Evolutionary conservation across 192 early-diverging fungal species (phyloP).

Genomic region (Geranomyces michiganensis): DNA sequence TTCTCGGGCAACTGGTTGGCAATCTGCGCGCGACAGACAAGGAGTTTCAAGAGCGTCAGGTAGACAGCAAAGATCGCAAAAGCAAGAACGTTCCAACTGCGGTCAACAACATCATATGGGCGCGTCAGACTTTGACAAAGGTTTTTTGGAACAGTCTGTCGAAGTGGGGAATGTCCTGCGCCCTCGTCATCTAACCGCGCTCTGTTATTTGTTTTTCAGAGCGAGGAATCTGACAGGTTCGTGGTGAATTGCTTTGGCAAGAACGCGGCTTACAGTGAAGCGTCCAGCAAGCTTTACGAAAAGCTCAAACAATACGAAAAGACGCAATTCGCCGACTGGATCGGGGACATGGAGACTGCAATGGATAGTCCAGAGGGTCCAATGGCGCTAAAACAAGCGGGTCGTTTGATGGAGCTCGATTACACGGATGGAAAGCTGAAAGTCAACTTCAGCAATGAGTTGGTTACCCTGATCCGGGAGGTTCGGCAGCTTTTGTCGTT

Average conservation of each 20-base stretch:
- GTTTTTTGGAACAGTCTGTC: slow-evolving; percentile 3
- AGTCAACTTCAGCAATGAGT: slow-evolving; percentile 55
- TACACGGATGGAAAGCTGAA: slow-evolving; percentile 46
- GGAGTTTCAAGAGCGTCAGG: slow-evolving; percentile 38
- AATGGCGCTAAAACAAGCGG: slow-evolving; percentile 29
- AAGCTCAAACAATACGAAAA: slow-evolving; percentile 45
- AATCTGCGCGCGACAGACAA: slow-evolving; percentile 31
- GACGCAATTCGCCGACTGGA: slow-evolving; percentile 51
- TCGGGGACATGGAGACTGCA: slow-evolving; percentile 33
- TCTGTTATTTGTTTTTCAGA: slow-evolving; percentile 25
- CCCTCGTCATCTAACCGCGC: too few species aligned
- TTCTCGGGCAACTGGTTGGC: slow-evolving; percentile 44
- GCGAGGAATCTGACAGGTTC: slow-evolving; percentile 44
- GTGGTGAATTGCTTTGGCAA: slow-evolving; percentile 37
- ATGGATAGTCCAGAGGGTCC: slow-evolving; percentile 32
- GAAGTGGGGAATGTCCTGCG: too few species aligned
- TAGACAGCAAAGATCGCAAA: slow-evolving; percentile 22
- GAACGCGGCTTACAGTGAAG: slow-evolving; percentile 32
- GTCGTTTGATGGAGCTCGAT: slow-evolving; percentile 56
- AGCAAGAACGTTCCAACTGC: slow-evolving; percentile 27
- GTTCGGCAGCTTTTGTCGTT: slow-evolving; percentile 54
- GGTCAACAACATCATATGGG: slow-evolving; percentile 47
- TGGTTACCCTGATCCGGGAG: slow-evolving; percentile 53
- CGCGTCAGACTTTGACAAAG: slow-evolving; percentile 44
- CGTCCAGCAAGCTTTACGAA: slow-evolving; percentile 39